Conservation (phyloP, 2,329 filamentous ascomycete genomes). For the Sporothrix sp. region DNA sequence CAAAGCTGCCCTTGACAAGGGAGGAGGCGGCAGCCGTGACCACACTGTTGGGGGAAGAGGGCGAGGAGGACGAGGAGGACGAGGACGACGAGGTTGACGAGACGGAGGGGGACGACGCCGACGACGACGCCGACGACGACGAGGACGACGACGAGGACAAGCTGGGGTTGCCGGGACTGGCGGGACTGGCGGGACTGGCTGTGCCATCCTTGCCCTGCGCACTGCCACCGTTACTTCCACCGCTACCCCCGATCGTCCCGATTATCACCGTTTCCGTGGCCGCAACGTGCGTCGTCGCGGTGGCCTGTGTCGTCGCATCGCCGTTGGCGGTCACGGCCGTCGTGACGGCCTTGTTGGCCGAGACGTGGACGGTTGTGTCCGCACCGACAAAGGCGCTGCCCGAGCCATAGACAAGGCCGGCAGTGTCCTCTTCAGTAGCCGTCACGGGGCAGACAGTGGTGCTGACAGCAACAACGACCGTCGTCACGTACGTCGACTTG, state of each 20-base stretch:
- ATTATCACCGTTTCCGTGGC: not conserved
- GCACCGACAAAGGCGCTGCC: not conserved
- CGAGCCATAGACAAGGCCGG: too few species aligned
- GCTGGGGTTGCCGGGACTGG: too few species aligned
- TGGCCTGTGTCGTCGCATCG: not conserved
- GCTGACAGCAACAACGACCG: constrained; percentile 8
- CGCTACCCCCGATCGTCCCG: not conserved
- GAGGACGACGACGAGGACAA: too few species aligned
- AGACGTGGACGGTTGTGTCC: not conserved
- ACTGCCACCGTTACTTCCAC: not conserved
- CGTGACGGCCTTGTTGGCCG: not conserved
- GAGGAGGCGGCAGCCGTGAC: not conserved
- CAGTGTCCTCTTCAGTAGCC: not conserved
- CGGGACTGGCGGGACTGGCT: too few species aligned
- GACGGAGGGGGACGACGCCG: not conserved
- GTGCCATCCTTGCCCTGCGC: not conserved
- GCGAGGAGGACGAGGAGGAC: not conserved
- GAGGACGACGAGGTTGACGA: not conserved
- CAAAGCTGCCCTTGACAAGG: not conserved
- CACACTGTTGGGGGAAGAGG: not conserved
- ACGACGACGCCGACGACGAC: not conserved
- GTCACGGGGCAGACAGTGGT: constrained; percentile 9
- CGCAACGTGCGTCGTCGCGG: not conserved
- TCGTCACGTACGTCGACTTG: constrained; percentile 3
- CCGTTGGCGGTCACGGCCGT: not conserved